A percentile compares a stretch with the other conserved stretches of the same genome.
phyloP scores from a whole-genome alignment of 805 yeast species.

The Kazachstania psychrophila region DNA sequence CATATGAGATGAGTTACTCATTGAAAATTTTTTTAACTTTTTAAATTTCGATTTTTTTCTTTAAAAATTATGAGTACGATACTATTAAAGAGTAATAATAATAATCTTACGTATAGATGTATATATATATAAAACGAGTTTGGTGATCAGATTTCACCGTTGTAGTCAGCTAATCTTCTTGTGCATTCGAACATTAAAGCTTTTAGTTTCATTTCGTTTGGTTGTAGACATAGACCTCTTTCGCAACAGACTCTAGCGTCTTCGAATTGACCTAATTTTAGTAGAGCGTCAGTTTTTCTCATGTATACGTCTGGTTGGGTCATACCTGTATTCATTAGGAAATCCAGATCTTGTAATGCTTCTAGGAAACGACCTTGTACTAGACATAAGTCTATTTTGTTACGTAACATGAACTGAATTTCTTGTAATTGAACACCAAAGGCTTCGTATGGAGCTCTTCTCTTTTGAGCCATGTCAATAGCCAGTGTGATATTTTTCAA shows the following conservation, averaged over 20 bases:
- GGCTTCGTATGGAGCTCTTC: slow-evolving; percentile 64
- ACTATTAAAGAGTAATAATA: too few species aligned
- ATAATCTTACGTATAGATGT: too few species aligned
- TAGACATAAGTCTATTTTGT: slow-evolving; percentile 61
- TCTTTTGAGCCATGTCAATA: slow-evolving; percentile 49
- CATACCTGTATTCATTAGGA: slow-evolving; percentile 50
- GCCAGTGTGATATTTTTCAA: slow-evolving; percentile 57
- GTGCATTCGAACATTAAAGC: slow-evolving; percentile 20
- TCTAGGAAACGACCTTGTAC: slow-evolving; percentile 44
- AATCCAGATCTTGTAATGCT: slow-evolving; percentile 62
- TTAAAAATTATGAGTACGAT: too few species aligned
- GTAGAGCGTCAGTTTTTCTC: slow-evolving; percentile 57
- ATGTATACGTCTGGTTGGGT: slow-evolving; percentile 60
- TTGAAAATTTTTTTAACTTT: too few species aligned
- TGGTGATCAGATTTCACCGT: slow-evolving; percentile 23
- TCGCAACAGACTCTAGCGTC: slow-evolving; percentile 60
- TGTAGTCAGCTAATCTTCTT: slow-evolving; percentile 23
- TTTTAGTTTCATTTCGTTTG: slow-evolving; percentile 35
- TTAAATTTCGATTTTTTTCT: too few species aligned
- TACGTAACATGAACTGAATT: slow-evolving; percentile 53
- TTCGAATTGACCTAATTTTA: slow-evolving; percentile 51
- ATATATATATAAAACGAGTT: too few species aligned
- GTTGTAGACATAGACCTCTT: slow-evolving; percentile 60
- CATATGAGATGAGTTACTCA: too few species aligned
- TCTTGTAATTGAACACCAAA: slow-evolving; percentile 68